phyloP scores from a whole-genome alignment of 78 protist species.

The Dictyostelium purpureum region DNA sequence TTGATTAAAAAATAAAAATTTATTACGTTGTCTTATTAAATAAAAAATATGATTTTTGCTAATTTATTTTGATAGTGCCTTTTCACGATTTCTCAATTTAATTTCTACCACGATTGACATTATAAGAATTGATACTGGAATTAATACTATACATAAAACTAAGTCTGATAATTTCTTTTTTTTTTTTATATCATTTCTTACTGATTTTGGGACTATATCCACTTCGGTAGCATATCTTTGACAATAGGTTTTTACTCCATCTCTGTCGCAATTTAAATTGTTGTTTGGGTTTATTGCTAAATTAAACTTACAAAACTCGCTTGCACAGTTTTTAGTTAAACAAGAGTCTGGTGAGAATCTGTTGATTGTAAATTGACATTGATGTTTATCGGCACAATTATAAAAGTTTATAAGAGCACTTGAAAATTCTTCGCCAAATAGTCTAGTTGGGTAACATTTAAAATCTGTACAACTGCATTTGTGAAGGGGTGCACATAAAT shows the following conservation, averaged over 20 bases:
- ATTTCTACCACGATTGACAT: too few species aligned
- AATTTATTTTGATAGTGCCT: too few species aligned
- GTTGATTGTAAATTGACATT: neutral
- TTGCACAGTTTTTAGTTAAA: neutral
- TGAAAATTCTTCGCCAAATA: neutral
- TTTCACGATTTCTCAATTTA: too few species aligned
- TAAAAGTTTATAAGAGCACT: neutral
- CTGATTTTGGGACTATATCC: too few species aligned
- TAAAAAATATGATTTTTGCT: too few species aligned
- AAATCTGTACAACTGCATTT: neutral
- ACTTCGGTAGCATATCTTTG: too few species aligned
- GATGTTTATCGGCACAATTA: neutral
- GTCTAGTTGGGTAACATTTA: constrained; percentile 7
- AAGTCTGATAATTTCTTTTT: too few species aligned
- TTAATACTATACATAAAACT: too few species aligned
- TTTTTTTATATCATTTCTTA: too few species aligned
- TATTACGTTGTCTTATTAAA: too few species aligned
- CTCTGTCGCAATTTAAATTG: neutral
- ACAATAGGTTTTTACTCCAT: neutral
- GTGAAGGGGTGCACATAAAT: neutral
- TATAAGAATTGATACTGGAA: too few species aligned
- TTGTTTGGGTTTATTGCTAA: neutral
- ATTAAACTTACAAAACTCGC: neutral
- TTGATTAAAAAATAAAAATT: too few species aligned
- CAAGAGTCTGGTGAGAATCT: neutral